Percentiles rank a stretch among this genome's conserved stretches.
Evolutionary conservation across 2,329 filamentous ascomycete species (phyloP).

Genomic region (Bipolaris bicolor): DNA sequence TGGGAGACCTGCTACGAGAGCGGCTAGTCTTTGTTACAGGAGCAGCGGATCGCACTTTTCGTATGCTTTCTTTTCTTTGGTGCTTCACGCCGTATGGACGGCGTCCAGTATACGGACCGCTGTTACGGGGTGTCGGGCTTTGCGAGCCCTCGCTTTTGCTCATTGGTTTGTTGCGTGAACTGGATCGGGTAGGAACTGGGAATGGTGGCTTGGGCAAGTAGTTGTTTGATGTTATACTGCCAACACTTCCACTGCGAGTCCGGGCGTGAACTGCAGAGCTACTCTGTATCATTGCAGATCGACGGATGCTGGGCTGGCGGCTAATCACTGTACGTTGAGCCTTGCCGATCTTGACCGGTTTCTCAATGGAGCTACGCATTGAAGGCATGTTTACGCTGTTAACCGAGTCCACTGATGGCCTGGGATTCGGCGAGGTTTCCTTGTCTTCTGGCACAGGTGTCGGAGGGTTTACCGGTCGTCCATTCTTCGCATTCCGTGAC

Average conservation of each 20-base stretch:
- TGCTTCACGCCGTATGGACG: conserved; percentile 50
- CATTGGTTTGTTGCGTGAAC: conserved; percentile 75
- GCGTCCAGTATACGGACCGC: conserved; percentile 36
- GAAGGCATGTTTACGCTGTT: conserved; percentile 27
- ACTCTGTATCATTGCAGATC: conserved; percentile 79
- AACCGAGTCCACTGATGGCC: conserved; percentile 42
- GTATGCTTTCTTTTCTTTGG: conserved; percentile 66
- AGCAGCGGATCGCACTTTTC: conserved; percentile 85
- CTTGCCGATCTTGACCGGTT: conserved; percentile 45
- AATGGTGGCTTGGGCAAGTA: conserved; percentile 71
- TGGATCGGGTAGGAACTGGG: conserved; percentile 87
- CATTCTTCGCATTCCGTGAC: conserved; percentile 56
- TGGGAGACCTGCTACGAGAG: conserved; percentile 58
- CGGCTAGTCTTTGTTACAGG: conserved; percentile 63
- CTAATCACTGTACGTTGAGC: conserved; percentile 34
- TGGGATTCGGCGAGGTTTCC: conserved; percentile 39
- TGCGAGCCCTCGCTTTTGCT: conserved; percentile 76
- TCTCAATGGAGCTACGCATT: conserved; percentile 46
- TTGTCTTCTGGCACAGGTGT: conserved; percentile 53
- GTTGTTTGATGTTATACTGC: conserved; percentile 57
- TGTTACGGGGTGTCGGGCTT: conserved; percentile 71
- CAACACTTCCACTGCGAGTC: conserved; percentile 69
- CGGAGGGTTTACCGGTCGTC: conserved; percentile 51
- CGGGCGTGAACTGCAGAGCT: conserved; percentile 73
- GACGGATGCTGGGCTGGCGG: conserved; percentile 69